Conservation (phyloP, 768 basidiomycete genomes). For the Termitomyces sp. region DNA sequence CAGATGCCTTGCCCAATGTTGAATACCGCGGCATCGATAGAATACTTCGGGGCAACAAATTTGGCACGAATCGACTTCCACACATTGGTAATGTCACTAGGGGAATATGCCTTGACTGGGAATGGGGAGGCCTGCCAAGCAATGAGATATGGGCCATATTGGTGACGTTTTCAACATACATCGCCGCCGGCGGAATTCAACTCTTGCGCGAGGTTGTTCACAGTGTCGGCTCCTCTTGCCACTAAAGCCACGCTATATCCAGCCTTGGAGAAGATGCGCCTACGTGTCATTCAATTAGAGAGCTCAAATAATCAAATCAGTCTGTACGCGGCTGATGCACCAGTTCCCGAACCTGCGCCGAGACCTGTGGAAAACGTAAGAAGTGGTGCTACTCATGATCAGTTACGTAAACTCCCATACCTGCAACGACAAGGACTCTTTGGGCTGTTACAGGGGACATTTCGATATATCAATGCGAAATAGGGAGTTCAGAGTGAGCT, state of each 20-base stretch:
- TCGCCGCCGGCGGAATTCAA: slow-evolving; percentile 55
- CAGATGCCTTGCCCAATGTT: slow-evolving; percentile 54
- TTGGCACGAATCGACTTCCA: slow-evolving; percentile 40
- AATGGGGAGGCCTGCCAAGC: slow-evolving; percentile 48
- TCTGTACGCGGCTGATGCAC: slow-evolving; percentile 50
- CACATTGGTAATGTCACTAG: slow-evolving; percentile 42
- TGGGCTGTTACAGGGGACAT: slow-evolving; percentile 30
- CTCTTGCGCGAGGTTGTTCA: slow-evolving; percentile 48
- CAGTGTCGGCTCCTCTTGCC: slow-evolving; percentile 46
- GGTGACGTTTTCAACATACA: slow-evolving; percentile 23
- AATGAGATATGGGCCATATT: neutral
- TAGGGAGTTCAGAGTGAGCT: neutral
- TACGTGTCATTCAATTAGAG: slow-evolving; percentile 17
- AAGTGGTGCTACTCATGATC: neutral
- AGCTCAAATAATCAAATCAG: neutral
- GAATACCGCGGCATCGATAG: slow-evolving; percentile 57
- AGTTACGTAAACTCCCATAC: slow-evolving; percentile 14
- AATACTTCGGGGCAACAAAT: slow-evolving; percentile 42
- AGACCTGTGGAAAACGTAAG: slow-evolving; percentile 24
- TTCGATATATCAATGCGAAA: neutral
- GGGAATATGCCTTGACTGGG: slow-evolving; percentile 43
- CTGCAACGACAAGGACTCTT: slow-evolving; percentile 54
- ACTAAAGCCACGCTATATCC: slow-evolving; percentile 67
- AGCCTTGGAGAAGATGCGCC: slow-evolving; percentile 52
- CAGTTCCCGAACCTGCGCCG: slow-evolving; percentile 46